phyloP scores from a whole-genome alignment of 2,329 filamentous ascomycete genomes.

The Talaromyces verruculosus region DNA sequence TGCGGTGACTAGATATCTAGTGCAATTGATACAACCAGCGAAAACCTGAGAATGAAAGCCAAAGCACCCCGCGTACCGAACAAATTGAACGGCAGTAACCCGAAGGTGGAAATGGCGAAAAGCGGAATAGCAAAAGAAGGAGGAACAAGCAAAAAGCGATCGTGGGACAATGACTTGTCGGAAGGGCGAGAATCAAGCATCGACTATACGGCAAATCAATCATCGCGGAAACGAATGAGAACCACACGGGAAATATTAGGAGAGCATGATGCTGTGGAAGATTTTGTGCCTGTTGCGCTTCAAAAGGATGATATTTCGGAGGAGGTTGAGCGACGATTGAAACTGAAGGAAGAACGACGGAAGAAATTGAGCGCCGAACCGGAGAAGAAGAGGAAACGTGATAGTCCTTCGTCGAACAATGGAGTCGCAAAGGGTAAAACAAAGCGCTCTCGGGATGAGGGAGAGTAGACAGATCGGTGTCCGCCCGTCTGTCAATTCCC shows the following conservation, averaged over 20 bases:
- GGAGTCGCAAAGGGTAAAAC: not conserved
- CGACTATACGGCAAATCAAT: not conserved
- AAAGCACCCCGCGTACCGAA: conserved; percentile 1
- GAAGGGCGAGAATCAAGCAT: not conserved
- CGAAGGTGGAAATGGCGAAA: not conserved
- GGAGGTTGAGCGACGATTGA: conserved; percentile 47
- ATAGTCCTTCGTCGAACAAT: conserved; percentile 28
- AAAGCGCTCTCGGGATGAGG: conserved; percentile 3
- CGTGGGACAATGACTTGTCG: conserved; percentile 7
- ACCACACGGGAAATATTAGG: conserved; percentile 25
- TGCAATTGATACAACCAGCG: not conserved
- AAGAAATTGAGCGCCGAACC: conserved; percentile 33
- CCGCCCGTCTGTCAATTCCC: not conserved
- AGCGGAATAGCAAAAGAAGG: not conserved
- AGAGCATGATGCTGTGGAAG: conserved; percentile 28
- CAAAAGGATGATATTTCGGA: conserved; percentile 48
- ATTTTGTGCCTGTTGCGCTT: conserved; percentile 28
- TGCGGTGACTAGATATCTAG: not conserved
- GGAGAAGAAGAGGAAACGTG: conserved; percentile 45
- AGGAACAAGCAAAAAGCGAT: conserved; percentile 8
- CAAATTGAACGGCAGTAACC: conserved; percentile 2
- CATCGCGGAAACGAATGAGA: conserved; percentile 28
- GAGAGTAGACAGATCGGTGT: not conserved
- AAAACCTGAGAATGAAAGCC: conserved; percentile 2
- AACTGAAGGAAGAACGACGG: conserved; percentile 44